Conservation (phyloP, 805 yeast genomes). For the Cyberlindnera suaveolens region DNA sequence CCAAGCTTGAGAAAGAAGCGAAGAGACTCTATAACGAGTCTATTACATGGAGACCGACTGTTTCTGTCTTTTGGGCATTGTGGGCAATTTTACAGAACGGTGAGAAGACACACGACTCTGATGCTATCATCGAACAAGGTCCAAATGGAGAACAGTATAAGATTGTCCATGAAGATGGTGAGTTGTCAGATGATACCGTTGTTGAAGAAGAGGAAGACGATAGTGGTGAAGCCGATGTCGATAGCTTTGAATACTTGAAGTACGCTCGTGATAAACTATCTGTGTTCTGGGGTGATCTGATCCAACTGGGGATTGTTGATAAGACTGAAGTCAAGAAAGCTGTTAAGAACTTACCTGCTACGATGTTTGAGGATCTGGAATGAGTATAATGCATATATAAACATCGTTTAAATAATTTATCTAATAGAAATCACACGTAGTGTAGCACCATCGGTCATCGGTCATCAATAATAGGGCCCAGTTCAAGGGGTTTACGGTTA, state of each 20-base stretch:
- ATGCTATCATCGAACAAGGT: constrained; percentile 38
- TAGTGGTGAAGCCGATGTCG: constrained; percentile 34
- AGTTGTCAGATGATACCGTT: constrained; percentile 17
- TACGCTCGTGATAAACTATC: constrained; percentile 74
- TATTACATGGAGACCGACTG: constrained; percentile 74
- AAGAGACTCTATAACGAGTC: constrained; percentile 57
- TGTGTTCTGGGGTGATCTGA: constrained; percentile 68
- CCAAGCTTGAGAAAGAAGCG: constrained; percentile 37
- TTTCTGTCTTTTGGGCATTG: constrained; percentile 73
- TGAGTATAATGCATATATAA: too few species aligned
- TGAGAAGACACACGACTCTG: constrained; percentile 11
- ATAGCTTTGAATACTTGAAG: constrained; percentile 69
- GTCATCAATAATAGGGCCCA: too few species aligned
- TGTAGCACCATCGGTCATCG: too few species aligned
- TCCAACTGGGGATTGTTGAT: constrained; percentile 49
- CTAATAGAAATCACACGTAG: too few species aligned
- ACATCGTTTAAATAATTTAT: too few species aligned
- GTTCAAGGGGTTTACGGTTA: too few species aligned
- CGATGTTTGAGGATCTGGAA: constrained; percentile 11
- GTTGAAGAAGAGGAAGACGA: constrained; percentile 26
- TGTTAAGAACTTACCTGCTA: constrained; percentile 29
- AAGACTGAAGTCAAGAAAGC: constrained; percentile 26
- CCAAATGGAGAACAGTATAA: constrained; percentile 49
- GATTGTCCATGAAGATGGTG: constrained; percentile 19
- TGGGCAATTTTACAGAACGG: constrained; percentile 91